phyloP scores from a whole-genome alignment of 257 asterid genomes.

The Galeopsis tetrahit region DNA sequence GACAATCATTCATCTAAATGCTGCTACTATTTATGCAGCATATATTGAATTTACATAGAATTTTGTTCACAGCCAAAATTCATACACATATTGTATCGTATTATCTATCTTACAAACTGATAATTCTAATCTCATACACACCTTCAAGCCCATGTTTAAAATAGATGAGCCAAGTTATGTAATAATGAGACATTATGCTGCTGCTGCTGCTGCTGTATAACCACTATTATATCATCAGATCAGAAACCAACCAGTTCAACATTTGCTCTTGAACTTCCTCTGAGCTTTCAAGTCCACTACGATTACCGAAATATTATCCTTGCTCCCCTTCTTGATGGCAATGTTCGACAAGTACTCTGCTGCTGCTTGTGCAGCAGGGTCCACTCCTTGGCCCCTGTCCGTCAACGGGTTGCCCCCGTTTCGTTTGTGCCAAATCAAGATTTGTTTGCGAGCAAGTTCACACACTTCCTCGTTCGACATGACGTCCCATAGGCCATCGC shows the following conservation, averaged over 20 bases:
- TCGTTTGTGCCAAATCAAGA: conserved; percentile 79
- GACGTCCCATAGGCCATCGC: conserved; percentile 89
- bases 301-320: conserved; percentile 72
- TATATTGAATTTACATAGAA: conserved; percentile 42
- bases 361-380: conserved; percentile 89
- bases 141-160: conserved; percentile 65
- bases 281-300: conserved; percentile 76
- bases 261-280: conserved; percentile 73
- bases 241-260: conserved; percentile 34
- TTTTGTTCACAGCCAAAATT: conserved; percentile 35
- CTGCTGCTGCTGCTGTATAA: conserved; percentile 31
- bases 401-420: conserved; percentile 49
- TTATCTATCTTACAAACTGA: conserved; percentile 52
- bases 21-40: conserved; percentile 31
- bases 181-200: conserved; percentile 40
- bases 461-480: conserved; percentile 76
- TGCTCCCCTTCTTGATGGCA: conserved; percentile 80
- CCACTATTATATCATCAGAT: conserved; percentile 25
- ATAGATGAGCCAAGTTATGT: conserved; percentile 59
- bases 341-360: conserved; percentile 70
- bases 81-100: conserved; percentile 31
- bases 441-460: conserved; percentile 64
- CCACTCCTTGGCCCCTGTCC: conserved; percentile 65
- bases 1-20: neutral
- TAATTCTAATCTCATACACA: conserved; percentile 51